phyloP scores from a whole-genome alignment of 2,329 filamentous ascomycete species.

The Aspergillus brunneoviolaceus region DNA sequence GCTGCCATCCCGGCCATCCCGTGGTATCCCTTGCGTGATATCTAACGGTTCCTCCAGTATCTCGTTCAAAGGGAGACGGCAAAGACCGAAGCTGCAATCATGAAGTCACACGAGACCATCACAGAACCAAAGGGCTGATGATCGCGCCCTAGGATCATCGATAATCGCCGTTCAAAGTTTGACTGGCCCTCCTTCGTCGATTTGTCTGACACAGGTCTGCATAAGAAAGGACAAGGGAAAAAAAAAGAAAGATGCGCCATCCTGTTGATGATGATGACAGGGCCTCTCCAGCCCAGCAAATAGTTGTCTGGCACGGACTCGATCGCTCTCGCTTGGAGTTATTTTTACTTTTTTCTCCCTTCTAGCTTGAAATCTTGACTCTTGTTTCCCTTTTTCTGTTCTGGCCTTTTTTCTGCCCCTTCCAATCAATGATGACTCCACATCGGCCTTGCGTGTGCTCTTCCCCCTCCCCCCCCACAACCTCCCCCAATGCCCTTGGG shows the following conservation, averaged over 20 bases:
- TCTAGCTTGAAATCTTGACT: neutral
- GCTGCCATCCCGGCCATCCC: neutral
- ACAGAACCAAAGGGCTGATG: neutral
- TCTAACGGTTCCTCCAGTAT: slow-evolving; percentile 1
- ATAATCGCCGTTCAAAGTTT: neutral
- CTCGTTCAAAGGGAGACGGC: neutral
- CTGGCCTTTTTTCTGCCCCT: neutral
- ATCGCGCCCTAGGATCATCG: neutral
- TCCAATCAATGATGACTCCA: slow-evolving; percentile 17
- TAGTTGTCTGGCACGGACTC: slow-evolving; percentile 20
- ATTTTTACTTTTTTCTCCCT: slow-evolving; percentile 4
- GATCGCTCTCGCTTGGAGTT: slow-evolving; percentile 12
- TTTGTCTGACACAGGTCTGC: neutral
- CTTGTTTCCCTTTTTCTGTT: neutral
- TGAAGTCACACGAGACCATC: slow-evolving; percentile 5
- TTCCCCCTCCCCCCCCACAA: neutral
- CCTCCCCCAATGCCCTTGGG: slow-evolving; percentile 9
- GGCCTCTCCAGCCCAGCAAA: slow-evolving; percentile 8
- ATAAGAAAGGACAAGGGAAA: neutral
- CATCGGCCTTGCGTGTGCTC: slow-evolving; percentile 16
- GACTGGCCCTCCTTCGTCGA: neutral
- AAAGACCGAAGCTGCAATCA: neutral
- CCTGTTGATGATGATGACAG: slow-evolving; percentile 4
- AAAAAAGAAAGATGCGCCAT: slow-evolving; percentile 12
- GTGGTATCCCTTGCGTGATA: slow-evolving; percentile 5